Base-by-base conservation (phyloP, 306 rosid genomes). In the Arachis stenosperma region DNA sequence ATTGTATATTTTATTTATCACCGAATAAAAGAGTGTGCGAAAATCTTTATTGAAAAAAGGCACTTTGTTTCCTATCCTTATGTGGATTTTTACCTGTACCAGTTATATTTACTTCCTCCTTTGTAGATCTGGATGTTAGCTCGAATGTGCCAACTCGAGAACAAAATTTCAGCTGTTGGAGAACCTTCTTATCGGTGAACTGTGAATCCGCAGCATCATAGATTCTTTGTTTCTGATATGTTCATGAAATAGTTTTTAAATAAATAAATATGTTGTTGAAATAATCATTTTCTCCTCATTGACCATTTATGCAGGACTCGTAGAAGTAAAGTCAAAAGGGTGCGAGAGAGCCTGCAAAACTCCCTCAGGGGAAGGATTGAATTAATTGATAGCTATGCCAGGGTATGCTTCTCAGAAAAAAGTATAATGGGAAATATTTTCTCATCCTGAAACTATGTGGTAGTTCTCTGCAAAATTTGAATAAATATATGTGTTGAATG, bases 141-240 rank as follows among this genome's bases (percentile, higher is more conserved):
- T 85, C 87, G 99, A 70, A 91, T 94, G 97, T 88, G 91, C 88
- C 99, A 94, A 84, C 89, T 94, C 54, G 93, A 94, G 87, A 91
- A 91, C 88, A 91, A 94, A 85, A 94, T 94, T 69, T 78, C 87
- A 60, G 99, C 97, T 13, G 90, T 91, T 52, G 99, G 99, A 79
- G 97, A 94, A 72, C 90, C 96, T 74, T 87, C 91, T 69, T 94
- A 94, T 74, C 86, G 96, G 99, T 94, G 82, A 86, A 75, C 58
- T 54, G 51, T 33, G 37, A 33, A 33, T 33, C 59, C 71, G 58
- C 68, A 44, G 70, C 58, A 57, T 74, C 29, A 44, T 36, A 57
- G 15, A 41, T n/a, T 75, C 64, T 72, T 40, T 73, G 65, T 74
- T 76, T 13, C 44, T n/a, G 36, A 67, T 46, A 69, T 37, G 39